phyloP scores from a whole-genome alignment of 139 green algal species.

The Coelastrella sp. region DNA sequence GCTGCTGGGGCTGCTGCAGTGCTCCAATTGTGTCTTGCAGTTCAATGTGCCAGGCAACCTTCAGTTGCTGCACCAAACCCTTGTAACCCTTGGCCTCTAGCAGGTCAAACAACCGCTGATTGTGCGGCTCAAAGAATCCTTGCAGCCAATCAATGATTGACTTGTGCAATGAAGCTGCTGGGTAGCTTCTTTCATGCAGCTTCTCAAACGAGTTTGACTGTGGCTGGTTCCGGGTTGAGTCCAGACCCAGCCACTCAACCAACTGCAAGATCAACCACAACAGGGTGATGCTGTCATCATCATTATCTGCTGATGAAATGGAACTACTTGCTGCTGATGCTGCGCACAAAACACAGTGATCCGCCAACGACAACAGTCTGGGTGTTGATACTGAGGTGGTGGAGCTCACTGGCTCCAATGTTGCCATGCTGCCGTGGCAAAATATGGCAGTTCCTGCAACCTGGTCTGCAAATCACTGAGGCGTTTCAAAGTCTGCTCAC shows the following conservation, averaged over 20 bases:
- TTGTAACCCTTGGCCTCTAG: background rate
- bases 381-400: background rate
- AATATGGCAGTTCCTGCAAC: background rate
- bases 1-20: background rate
- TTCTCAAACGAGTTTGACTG: background rate
- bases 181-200: constrained; percentile 14
- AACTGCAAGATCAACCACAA: background rate
- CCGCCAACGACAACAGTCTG: no score
- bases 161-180: background rate
- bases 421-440: background rate
- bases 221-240: background rate
- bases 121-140: constrained; percentile 6
- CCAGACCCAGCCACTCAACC: constrained; percentile 26
- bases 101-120: constrained; percentile 3
- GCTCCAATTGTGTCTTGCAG: background rate
- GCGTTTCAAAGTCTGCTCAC: background rate
- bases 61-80: background rate
- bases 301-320: background rate
- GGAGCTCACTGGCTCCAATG: background rate
- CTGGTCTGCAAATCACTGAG: background rate
- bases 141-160: background rate
- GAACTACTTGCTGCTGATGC: background rate
- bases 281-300: background rate
- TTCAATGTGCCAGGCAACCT: background rate
- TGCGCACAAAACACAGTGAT: background rate